Conservation (phyloP, 345 rosid genomes). For the Lepidium aucheri region DNA sequence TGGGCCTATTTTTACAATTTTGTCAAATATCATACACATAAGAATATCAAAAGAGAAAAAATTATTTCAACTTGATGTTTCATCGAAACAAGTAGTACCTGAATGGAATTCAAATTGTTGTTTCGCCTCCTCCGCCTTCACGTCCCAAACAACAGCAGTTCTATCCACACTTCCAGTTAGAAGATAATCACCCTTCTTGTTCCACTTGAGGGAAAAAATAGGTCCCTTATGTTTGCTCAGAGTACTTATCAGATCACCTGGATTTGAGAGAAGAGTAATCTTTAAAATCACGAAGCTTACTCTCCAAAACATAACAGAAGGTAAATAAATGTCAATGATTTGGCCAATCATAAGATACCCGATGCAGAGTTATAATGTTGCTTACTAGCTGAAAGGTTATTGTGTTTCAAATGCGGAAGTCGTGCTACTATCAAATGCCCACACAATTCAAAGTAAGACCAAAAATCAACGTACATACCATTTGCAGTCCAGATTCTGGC, state of each 20-base stretch:
- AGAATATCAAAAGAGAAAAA: background rate
- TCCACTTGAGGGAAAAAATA: conserved; percentile 98
- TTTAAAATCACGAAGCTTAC: background rate
- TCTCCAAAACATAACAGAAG: conserved; percentile 1
- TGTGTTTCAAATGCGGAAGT: background rate
- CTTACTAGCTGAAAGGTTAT: background rate
- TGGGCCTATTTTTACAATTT: conserved; percentile 48
- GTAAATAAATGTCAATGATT: background rate
- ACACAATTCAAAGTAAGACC: background rate
- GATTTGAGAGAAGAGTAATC: background rate
- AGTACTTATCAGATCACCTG: conserved; percentile 81
- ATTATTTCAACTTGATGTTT: background rate
- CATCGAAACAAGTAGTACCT: conserved; percentile 32
- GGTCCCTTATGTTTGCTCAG: conserved; percentile 95
- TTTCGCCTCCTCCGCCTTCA: conserved; percentile 84
- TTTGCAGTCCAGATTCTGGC: conserved; percentile 83
- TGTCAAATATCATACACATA: background rate
- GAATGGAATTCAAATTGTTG: conserved; percentile 93
- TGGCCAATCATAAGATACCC: background rate
- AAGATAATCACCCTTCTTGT: conserved; percentile 98
- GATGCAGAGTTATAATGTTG: background rate
- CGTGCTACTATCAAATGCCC: background rate
- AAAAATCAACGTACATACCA: conserved; percentile 40
- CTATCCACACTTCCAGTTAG: conserved; percentile 96
- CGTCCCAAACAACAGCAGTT: conserved; percentile 99